A percentile compares a stretch with the other conserved stretches of the same genome.
Evolutionary conservation across 2,329 filamentous ascomycete genomes (phyloP).

Genomic region (Atkinsonella hypoxylon): DNA sequence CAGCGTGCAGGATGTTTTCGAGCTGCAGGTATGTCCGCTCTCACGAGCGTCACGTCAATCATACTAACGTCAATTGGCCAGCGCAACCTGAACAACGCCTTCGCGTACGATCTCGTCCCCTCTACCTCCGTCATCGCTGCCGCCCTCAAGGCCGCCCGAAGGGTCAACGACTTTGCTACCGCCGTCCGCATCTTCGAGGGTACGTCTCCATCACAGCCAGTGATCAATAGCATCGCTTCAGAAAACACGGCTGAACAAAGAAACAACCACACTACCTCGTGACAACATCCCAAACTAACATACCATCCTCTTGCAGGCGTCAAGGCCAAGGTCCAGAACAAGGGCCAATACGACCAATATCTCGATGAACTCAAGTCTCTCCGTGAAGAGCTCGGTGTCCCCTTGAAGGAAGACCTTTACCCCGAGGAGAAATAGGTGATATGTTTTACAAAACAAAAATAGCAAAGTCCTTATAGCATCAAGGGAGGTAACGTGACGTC

Average conservation of each 20-base stretch:
- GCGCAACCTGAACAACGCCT: slow-evolving; percentile 98
- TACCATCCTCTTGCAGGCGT: slow-evolving; percentile 47
- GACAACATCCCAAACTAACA: neutral
- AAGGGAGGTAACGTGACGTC: neutral
- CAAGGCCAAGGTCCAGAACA: slow-evolving; percentile 99
- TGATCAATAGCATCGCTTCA: too few relatives aligned
- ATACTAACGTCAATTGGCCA: slow-evolving; percentile 17
- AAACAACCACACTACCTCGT: too few relatives aligned
- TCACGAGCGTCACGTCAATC: slow-evolving; percentile 6
- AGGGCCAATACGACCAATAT: slow-evolving; percentile 93
- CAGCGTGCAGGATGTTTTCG: slow-evolving; percentile 93
- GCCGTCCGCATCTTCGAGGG: slow-evolving; percentile 98
- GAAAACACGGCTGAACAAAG: too few relatives aligned
- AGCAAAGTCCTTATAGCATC: neutral
- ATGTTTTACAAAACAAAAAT: slow-evolving; percentile 4
- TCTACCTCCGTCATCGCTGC: slow-evolving; percentile 82
- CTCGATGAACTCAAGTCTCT: slow-evolving; percentile 85
- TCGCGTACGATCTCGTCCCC: slow-evolving; percentile 98
- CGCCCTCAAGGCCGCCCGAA: slow-evolving; percentile 82
- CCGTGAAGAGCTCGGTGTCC: slow-evolving; percentile 84
- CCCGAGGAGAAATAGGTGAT: slow-evolving; percentile 45
- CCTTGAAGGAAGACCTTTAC: slow-evolving; percentile 87
- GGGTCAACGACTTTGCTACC: slow-evolving; percentile 97
- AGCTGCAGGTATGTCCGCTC: slow-evolving; percentile 73
- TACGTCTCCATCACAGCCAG: slow-evolving; percentile 32